phyloP scores from a whole-genome alignment of 805 yeast species.

The Teunomyces kruisii region DNA sequence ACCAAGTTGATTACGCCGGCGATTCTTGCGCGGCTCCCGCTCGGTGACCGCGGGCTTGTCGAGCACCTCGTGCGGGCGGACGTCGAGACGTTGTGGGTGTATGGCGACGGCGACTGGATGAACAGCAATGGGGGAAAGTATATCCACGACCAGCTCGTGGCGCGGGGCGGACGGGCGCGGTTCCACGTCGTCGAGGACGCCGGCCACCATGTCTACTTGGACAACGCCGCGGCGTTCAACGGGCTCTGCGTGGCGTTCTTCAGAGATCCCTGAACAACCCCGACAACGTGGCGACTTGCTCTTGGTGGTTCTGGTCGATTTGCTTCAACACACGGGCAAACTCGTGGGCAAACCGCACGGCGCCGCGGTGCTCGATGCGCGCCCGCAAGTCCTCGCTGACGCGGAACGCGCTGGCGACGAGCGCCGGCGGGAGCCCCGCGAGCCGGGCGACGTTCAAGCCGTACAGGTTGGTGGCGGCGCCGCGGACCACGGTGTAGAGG shows the following conservation, averaged over 20 bases:
- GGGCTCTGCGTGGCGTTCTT: conserved; percentile 23
- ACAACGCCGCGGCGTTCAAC: conserved; percentile 37
- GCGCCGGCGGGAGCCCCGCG: conserved; percentile 56
- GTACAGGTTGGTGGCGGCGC: conserved; percentile 58
- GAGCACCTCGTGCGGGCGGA: conserved; percentile 24
- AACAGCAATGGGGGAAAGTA: conserved; percentile 37
- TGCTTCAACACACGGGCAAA: not conserved
- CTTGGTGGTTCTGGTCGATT: not conserved
- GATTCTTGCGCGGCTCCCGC: conserved; percentile 37
- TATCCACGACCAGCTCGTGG: conserved; percentile 25
- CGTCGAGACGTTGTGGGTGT: conserved; percentile 33
- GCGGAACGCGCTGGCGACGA: conserved; percentile 46
- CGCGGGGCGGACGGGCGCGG: conserved; percentile 15
- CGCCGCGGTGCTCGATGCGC: conserved; percentile 21
- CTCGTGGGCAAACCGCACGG: not conserved
- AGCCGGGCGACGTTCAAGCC: conserved; percentile 84
- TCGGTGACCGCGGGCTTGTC: conserved; percentile 40
- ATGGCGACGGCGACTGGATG: conserved; percentile 48
- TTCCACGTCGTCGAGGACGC: conserved; percentile 31
- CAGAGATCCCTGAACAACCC: conserved; percentile 1
- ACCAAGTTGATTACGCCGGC: conserved; percentile 41
- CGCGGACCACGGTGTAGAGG: conserved; percentile 35
- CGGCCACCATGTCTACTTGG: conserved; percentile 45
- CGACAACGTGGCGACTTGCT: not conserved
- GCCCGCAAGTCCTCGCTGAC: conserved; percentile 34